A percentile compares a stretch with the other conserved stretches of the same genome.
Conservation (phyloP, 768 basidiomycete genomes). For the Trametes elegans region DNA sequence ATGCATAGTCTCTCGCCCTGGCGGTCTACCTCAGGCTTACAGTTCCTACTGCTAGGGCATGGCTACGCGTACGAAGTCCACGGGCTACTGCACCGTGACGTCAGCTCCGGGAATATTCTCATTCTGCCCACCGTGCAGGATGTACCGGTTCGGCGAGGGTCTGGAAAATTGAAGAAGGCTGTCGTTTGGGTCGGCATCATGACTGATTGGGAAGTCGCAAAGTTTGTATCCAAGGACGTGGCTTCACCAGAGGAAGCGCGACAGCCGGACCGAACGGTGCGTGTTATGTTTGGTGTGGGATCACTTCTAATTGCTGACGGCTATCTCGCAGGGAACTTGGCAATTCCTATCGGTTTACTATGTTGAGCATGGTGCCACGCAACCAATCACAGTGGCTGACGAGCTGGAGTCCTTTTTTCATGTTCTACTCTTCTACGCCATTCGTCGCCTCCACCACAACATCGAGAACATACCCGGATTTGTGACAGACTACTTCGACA, state of each 20-base stretch:
- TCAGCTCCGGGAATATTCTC: no score
- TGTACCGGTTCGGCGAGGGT: no score
- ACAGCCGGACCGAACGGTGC: conserved; percentile 2
- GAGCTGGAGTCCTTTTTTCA: neutral
- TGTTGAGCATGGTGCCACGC: neutral
- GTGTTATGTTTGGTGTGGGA: neutral
- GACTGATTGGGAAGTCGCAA: conserved; percentile 6
- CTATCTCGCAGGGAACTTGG: neutral
- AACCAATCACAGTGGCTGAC: neutral
- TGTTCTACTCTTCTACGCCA: neutral
- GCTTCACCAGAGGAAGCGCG: neutral
- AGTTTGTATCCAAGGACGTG: neutral
- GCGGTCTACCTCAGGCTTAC: no score
- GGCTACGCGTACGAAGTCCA: no score
- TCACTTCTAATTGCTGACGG: neutral
- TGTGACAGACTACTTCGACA: neutral
- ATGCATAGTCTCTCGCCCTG: no score
- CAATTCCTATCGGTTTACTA: conserved; percentile 1
- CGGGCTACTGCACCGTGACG: no score
- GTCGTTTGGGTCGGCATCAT: neutral
- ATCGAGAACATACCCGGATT: neutral
- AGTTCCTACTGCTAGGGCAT: no score
- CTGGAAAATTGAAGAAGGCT: no score
- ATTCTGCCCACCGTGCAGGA: no score
- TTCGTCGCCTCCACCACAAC: neutral